Base-by-base conservation (phyloP, 257 asterid genomes). In the Scutellaria minor region DNA sequence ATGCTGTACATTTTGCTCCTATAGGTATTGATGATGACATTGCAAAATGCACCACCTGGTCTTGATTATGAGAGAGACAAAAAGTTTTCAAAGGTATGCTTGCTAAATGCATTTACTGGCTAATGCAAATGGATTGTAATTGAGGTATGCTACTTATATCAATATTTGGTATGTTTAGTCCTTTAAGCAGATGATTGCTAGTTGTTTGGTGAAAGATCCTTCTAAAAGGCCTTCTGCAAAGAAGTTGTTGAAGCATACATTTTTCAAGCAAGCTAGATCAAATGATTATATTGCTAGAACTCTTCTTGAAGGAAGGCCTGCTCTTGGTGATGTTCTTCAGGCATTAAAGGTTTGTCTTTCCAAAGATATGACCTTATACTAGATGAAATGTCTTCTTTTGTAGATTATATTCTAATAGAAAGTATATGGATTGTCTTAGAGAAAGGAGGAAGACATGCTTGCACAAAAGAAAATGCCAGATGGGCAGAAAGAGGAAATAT, bases 1-100 rank as follows among this genome's bases (percentile, higher is more conserved):
- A 44, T 73, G 66, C 59, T 13, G 8, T 62, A 37, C 59, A 40
- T 64, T 73, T 67, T 20, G 55, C 60, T 72, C 66, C 62, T 57
- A 64, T 73, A 95, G 99, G 99, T 95, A 51, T 79, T 95, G 81
- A 96, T 95, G 64, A 95, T 95, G 97, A 95, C 99, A 24, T 84
- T 95, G 86, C 98, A 92, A 92, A 88, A 95, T 86, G 98, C 98
- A 68, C 99, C 99, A 63, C 99, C 99, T 71, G 88, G 99, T 68
- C 98, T 95, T 79, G 98, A 95, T 83, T 90, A 92, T 52, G 99
- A 92, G 87, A 87, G 96, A 61, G 99, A 95, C 81, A 90, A 83
- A 71, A 95, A 90, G 62, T 95, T 95, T 77, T 87, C 99, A 1
- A 95, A 88, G 98, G 99, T 95, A 81, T 76, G 73, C 12, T 67